Evolutionary conservation across 2,329 filamentous ascomycete species (phyloP).

Genomic region (Pseudopithomyces chartarum): DNA sequence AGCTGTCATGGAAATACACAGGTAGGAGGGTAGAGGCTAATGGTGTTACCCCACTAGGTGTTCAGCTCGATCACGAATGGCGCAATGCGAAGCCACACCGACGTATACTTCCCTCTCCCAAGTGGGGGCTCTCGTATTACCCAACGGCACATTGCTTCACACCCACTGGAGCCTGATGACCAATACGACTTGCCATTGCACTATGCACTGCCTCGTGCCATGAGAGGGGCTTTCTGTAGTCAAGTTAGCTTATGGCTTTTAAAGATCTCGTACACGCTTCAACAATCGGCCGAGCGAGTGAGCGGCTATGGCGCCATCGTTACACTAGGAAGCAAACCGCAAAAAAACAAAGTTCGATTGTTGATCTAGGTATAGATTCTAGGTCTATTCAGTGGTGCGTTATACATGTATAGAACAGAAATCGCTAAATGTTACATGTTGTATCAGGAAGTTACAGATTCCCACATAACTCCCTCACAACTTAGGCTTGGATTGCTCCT

Average conservation of each 20-base stretch:
- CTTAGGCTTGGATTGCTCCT: slow-evolving; percentile 61
- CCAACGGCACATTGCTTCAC: background rate
- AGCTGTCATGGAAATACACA: background rate
- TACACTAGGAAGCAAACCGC: slow-evolving; percentile 6
- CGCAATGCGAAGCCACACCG: slow-evolving; percentile 11
- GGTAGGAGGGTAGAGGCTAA: slow-evolving; percentile 6
- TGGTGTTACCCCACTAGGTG: slow-evolving; percentile 8
- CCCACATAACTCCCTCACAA: slow-evolving; percentile 49
- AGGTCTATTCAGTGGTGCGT: slow-evolving; percentile 6
- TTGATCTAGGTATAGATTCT: slow-evolving; percentile 1
- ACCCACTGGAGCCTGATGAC: background rate
- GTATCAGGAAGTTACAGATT: slow-evolving; percentile 9
- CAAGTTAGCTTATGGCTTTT: slow-evolving; percentile 11
- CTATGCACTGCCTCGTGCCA: background rate
- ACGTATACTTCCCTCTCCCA: background rate
- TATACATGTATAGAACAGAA: background rate
- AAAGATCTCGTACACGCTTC: background rate
- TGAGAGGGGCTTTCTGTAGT: slow-evolving; percentile 3
- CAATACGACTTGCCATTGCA: background rate
- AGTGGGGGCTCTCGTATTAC: slow-evolving; percentile 7
- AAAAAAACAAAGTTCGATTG: background rate
- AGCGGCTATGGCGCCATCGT: slow-evolving; percentile 8
- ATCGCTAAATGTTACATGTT: slow-evolving; percentile 7
- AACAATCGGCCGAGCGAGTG: background rate
- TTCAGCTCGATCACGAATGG: slow-evolving; percentile 13